These are phyloP conservation scores for Scenedesmus sp. DNA, from an alignment of 163 green algal species.

Conservation along the genomic window DNA sequence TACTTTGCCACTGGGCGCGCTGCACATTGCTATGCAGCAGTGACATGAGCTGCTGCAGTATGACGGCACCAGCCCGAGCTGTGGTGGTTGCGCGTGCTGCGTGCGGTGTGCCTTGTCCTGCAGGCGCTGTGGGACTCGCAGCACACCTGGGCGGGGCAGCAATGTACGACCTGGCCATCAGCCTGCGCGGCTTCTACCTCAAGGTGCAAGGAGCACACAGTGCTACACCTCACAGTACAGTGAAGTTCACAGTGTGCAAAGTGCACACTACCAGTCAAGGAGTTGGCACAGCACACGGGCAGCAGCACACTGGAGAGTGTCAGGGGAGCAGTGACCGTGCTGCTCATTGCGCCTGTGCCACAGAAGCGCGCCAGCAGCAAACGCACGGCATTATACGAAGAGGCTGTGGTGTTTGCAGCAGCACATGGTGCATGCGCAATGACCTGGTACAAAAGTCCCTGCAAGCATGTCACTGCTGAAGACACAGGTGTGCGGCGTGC, in stretches of 20 bases:
- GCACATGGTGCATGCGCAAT: not conserved
- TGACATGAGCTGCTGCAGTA: too few species aligned
- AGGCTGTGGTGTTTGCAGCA: not conserved
- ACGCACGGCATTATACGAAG: too few species aligned
- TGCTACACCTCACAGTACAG: slow-evolving; percentile 86
- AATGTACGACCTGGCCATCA: slow-evolving; percentile 90
- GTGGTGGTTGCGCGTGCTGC: too few species aligned
- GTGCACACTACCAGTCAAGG: not conserved
- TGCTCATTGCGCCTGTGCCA: too few species aligned
- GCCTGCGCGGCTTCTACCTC: slow-evolving; percentile 92
- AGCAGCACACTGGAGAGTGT: not conserved
- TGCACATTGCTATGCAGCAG: too few species aligned
- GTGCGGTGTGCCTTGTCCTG: slow-evolving; percentile 21
- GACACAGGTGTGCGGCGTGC: not conserved
- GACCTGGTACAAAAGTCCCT: not conserved
- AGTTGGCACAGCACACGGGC: not conserved
- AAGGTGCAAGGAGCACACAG: slow-evolving; percentile 71
- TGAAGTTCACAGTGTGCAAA: not conserved
- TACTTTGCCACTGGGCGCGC: too few species aligned
- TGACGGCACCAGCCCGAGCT: not conserved
- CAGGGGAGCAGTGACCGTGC: too few species aligned
- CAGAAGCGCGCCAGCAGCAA: too few species aligned
- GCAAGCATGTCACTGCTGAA: not conserved
- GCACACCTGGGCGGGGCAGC: slow-evolving; percentile 78
- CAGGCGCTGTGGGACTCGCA: slow-evolving; percentile 81